Evolutionary conservation across 2,329 filamentous ascomycete species (phyloP), one percentile per base, ranked within the genome.

Genomic region (Lizonia empirigonia): DNA sequence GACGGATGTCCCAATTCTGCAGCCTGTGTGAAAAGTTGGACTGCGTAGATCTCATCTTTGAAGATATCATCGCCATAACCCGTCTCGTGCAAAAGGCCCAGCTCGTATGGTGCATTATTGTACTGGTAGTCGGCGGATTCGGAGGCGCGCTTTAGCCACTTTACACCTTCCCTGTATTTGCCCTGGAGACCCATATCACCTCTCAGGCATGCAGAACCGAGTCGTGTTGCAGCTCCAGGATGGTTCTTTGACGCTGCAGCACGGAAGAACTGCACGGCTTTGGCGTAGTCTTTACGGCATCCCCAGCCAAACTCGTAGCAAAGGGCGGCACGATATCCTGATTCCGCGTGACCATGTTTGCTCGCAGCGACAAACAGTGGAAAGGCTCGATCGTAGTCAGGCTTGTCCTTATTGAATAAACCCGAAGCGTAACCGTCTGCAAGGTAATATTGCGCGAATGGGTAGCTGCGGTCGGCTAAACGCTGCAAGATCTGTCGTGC

Each of bases 251-350:
- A 90, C 2, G 94, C 92, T 8, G 92, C 89, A 56, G 89, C 87
- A 46, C 93, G 87, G 69, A 96, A 89, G 72, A 94, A 99, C 70
- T 97, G 92, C 1, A 95, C 89, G 34, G 94, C 93, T 75, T 97
- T 97, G 40, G 88, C 85, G 50, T 89, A 88, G 67, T 97, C 91
- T 67, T 91, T 91, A 50, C 91, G 86, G 66, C 88, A 95, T 32
- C 94, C 94, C 94, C 94, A 99, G 56, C 92, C 94, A 74, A 97
- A 97, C 74, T 99, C 94, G 76, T 97, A 97, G 77, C 92, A 97
- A 48, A 99, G 80, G 13, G 89, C 94, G 44, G 93, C 88, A 47
- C 94, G 89, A 75, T 97, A 99, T 27, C 88, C 92, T 49, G 94
- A 94, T 77, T 99, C 94, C 38, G 94, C 91, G 73, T 99, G 94